Evolutionary conservation across 2,329 filamentous ascomycete genomes (phyloP), one percentile per base, ranked within the genome.

Genomic region (Fusarium sp.): DNA sequence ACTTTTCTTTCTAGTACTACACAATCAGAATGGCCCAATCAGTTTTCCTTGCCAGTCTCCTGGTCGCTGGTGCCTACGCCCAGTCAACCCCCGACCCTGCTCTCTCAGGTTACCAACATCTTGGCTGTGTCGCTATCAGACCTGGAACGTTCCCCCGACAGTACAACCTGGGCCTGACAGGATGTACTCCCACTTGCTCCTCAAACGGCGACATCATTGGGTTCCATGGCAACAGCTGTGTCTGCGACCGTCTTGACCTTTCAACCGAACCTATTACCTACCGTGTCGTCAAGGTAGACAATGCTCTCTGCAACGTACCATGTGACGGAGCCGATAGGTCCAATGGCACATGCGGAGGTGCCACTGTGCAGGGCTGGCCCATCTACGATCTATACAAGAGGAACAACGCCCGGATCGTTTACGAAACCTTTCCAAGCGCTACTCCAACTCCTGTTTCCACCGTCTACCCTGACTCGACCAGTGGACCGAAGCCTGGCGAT

Each of bases 341-440:
- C 14, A 66, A 66, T 14, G 69, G 69, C 25, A 70, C 69, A 6
- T 72, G 69, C 14, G 69, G 69, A 44, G 69, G 69, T 9, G 61
- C 60, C 9, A 64, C 54, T 9, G 49, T 55, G n/a, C 66, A 40
- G 9, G 69, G 69, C 40, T 67, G 66, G 64, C 69, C 66, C 6
- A 58, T 70, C 20, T 72, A 72, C 45, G 69, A 72, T 42, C 54
- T 72, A 4, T 72, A 72, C 51, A 72, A 70, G 62, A 63, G 69
- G n/a, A 63, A 56, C 30, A 63, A 72, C 22, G 69, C 69, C 2
- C 58, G 38, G 8, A 58, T 72, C 34, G 25, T 67, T 29, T 72
- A 63, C 25, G 66, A 54, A 16, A 18, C 52, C 5, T 63, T 70
- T 22, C 57, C 69, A 5, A 51, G 30, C 8, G 43, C 45, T 8